A percentile compares a stretch with the other conserved stretches of the same genome.
phyloP scores from a whole-genome alignment of 2,329 filamentous ascomycete genomes.

The Metarhizium humberi region DNA sequence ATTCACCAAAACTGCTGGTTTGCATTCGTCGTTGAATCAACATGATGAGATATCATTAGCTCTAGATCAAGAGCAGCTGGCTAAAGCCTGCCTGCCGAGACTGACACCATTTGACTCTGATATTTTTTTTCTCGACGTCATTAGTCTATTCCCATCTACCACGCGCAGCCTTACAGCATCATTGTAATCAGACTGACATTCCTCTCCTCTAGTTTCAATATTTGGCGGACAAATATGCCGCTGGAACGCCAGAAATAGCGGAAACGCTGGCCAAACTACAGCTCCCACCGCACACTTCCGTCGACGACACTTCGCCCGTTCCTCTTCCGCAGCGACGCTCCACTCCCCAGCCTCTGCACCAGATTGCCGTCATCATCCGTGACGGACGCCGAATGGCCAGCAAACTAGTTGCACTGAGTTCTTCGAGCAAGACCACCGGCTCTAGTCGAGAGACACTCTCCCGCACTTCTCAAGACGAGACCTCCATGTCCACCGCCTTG shows the following conservation, averaged over 20 bases:
- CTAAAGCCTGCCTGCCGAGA: conserved; percentile 40
- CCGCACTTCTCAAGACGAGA: conserved; percentile 34
- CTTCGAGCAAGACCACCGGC: conserved; percentile 40
- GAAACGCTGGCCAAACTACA: conserved; percentile 59
- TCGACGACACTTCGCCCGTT: conserved; percentile 40
- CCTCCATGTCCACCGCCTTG: conserved; percentile 55
- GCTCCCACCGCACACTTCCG: conserved; percentile 44
- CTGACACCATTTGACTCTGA: conserved; percentile 39
- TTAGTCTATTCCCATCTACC: conserved; percentile 3
- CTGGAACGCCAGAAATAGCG: conserved; percentile 54
- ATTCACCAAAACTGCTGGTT: conserved; percentile 2
- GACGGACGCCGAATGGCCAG: conserved; percentile 53
- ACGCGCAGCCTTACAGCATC: background rate
- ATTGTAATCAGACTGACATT: conserved; percentile 8
- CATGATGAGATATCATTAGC: conserved; percentile 51
- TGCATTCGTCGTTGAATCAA: conserved; percentile 12
- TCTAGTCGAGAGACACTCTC: conserved; percentile 40
- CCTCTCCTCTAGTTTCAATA: conserved; percentile 45
- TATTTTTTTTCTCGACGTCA: conserved; percentile 13
- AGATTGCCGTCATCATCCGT: conserved; percentile 53
- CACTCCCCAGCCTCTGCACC: conserved; percentile 32
- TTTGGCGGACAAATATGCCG: conserved; percentile 59
- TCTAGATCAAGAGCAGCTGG: conserved; percentile 71
- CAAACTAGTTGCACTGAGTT: conserved; percentile 37
- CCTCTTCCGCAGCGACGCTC: conserved; percentile 45